Evolutionary conservation across 2,329 filamentous ascomycete species (phyloP).

Genomic region (Cadophora malorum): DNA sequence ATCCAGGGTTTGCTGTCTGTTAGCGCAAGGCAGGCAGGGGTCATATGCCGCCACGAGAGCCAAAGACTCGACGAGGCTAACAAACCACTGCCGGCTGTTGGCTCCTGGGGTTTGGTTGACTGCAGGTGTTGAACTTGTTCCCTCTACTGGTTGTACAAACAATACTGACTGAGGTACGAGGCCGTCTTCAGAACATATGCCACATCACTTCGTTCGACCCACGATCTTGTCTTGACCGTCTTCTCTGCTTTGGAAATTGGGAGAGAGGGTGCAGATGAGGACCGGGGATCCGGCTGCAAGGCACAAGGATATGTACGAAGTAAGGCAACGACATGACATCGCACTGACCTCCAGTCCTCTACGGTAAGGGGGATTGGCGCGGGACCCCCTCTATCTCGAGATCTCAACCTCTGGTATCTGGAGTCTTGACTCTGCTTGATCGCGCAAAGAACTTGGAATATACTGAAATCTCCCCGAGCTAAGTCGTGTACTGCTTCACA

Average conservation of each 20-base stretch:
- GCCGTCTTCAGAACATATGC: background rate
- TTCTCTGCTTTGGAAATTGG: background rate
- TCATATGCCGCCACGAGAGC: conserved; percentile 14
- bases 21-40: conserved; percentile 14
- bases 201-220: background rate
- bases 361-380: background rate
- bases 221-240: background rate
- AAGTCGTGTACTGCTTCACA: too few species aligned
- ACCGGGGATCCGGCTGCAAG: background rate
- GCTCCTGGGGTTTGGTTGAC: background rate
- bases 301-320: background rate
- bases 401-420: background rate
- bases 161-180: background rate
- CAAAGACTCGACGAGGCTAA: conserved; percentile 9
- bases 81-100: conserved; percentile 12
- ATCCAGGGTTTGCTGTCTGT: conserved; percentile 3
- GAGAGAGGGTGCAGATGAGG: background rate
- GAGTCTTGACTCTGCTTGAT: background rate
- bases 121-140: background rate
- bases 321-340: background rate
- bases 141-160: background rate
- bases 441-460: too few species aligned
- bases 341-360: background rate
- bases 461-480: too few species aligned
- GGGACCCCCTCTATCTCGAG: background rate